Conservation (phyloP, 176 grass and related monocot genomes). For the Areca catechu region DNA sequence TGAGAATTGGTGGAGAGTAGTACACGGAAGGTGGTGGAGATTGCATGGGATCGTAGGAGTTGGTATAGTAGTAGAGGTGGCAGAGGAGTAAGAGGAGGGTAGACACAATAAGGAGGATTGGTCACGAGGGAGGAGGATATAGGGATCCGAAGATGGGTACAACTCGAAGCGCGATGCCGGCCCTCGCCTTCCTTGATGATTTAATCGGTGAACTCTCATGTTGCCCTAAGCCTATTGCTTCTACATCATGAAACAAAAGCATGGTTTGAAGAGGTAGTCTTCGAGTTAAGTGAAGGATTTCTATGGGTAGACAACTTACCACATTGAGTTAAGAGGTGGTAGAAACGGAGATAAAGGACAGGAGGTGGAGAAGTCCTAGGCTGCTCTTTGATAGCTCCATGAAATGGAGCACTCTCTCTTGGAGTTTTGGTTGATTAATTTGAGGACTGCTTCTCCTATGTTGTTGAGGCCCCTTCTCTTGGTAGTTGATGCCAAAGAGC, state of each 20-base stretch:
- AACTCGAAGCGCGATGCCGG: too few species aligned
- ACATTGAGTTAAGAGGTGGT: not conserved
- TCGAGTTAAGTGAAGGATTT: not conserved
- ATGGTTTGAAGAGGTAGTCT: not conserved
- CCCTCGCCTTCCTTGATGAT: too few species aligned
- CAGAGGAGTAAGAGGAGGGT: constrained; percentile 21
- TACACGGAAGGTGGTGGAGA: not conserved
- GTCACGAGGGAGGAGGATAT: constrained; percentile 21
- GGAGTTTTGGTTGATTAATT: not conserved
- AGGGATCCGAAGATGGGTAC: constrained; percentile 3
- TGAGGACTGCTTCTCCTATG: too few species aligned
- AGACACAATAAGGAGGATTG: constrained; percentile 7
- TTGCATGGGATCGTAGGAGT: not conserved
- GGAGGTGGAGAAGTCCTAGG: not conserved
- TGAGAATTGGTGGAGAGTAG: constrained; percentile 32
- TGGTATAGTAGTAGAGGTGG: not conserved
- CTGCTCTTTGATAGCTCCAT: not conserved
- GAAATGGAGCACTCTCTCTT: not conserved
- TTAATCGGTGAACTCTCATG: constrained; percentile 21
- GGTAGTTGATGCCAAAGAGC: too few species aligned
- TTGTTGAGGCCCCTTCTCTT: too few species aligned
- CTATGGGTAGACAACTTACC: not conserved
- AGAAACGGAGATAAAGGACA: not conserved
- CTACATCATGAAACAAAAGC: constrained; percentile 26
- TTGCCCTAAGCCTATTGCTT: constrained; percentile 33